A percentile compares a stretch with the other conserved stretches of the same genome.
phyloP scores from a whole-genome alignment of 257 asterid species.

The Penstemon eatonii region DNA sequence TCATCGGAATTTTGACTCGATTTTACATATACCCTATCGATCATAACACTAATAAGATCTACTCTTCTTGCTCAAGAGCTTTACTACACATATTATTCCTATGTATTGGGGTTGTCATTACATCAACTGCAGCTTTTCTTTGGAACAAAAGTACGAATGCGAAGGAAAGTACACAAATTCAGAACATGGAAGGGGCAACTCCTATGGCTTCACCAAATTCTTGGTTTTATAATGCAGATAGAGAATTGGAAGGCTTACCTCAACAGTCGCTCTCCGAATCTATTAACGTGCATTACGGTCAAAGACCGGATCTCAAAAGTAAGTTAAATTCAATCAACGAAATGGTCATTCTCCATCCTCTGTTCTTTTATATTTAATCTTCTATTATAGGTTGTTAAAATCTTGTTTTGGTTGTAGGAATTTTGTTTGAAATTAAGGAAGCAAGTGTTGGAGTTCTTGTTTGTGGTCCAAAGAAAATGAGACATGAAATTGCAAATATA shows the following conservation, averaged over 20 bases:
- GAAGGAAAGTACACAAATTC: conserved; percentile 52
- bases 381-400: not conserved
- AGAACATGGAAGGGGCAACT: conserved; percentile 56
- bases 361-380: no score
- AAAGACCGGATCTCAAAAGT: conserved; percentile 82
- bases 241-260: conserved; percentile 78
- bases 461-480: conserved; percentile 76
- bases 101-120: conserved; percentile 44
- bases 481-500: conserved; percentile 74
- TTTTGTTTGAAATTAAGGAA: conserved; percentile 59
- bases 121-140: conserved; percentile 46
- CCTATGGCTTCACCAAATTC: conserved; percentile 58
- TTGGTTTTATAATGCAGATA: conserved; percentile 53
- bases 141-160: conserved; percentile 53
- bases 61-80: conserved; percentile 35
- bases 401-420: conserved; percentile 38
- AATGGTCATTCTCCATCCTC: no score
- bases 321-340: conserved; percentile 26
- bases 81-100: conserved; percentile 47
- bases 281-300: conserved; percentile 68
- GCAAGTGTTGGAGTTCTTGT: conserved; percentile 73
- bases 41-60: conserved; percentile 50
- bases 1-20: conserved; percentile 47
- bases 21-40: conserved; percentile 67
- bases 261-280: conserved; percentile 46